Base-by-base conservation (phyloP, 78 protist genomes). In the Cavenderia fasciculata region DNA sequence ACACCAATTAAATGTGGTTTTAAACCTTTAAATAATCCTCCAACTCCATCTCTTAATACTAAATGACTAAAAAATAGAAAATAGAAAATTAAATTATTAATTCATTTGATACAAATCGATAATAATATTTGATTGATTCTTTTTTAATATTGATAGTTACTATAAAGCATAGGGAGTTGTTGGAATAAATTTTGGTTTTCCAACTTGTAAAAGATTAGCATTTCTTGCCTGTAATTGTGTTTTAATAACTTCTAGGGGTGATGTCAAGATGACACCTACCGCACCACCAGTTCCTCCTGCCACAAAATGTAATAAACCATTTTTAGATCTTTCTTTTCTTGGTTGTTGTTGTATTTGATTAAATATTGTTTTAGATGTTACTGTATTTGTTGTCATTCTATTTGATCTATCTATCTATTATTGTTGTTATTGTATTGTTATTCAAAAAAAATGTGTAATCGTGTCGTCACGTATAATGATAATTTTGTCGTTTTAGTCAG, bases 1-100 rank as follows among this genome's bases (percentile, higher is more conserved):
- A 90, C 94, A 49, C 94, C 94, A 6, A 68, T 4, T 36, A 90
- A 68, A 68, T 90, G 84, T 1, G 94, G 73, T 11, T 88, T 88
- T 11, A 75, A 61, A 8, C 77, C 79, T 34, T 75, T 76, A 51
- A 57, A 87, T n/a, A 86, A 51, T 19, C 78, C 92, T 43, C 59
- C 68, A 23, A 18, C 63, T 41, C 89, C 89, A 51, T 82, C 89
- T 68, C 89, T 82, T 56, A 40, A 19, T 5, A 56, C 65, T 31
- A 82, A 68, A 56, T 68, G 65, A 56, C 47, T 63, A 47, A 36
- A 4, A 25, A 25, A 36, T 63, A 38, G 29, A 63, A 38, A 5
- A n/a, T n/a, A n/a, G n/a, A n/a, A 52, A 3, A 52, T 52, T 52
- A 52, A 52, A n/a, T 4, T 52, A 10, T n/a, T 4, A 44, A 44